Conservation (phyloP, 371 early-diverging fungal species). For the Saksenaea oblongispora region DNA sequence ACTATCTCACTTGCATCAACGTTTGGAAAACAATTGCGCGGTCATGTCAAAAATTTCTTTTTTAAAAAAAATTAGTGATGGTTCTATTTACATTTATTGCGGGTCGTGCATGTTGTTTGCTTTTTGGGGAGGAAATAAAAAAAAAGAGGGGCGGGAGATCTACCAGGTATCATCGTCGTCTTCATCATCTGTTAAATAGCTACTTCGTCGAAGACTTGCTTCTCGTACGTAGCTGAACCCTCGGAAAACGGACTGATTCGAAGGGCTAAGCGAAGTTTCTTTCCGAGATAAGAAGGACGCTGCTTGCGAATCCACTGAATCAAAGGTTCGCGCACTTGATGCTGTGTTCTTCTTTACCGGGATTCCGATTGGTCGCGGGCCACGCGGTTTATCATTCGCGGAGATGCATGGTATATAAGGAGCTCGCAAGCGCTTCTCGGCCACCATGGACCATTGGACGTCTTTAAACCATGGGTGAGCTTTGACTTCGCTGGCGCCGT, state of each 20-base stretch:
- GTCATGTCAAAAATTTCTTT: not conserved
- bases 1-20: no score
- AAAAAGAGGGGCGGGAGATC: not conserved
- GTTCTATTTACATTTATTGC: not conserved
- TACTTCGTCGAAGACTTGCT: conserved; percentile 18
- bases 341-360: conserved; percentile 3
- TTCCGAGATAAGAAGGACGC: conserved; percentile 14
- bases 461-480: conserved; percentile 76
- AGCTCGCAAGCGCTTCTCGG: conserved; percentile 60
- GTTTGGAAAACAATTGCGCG: no score
- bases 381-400: conserved; percentile 3
- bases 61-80: not conserved
- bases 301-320: conserved; percentile 4
- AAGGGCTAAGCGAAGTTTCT: conserved; percentile 16
- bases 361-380: conserved; percentile 1
- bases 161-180: conserved; percentile 20
- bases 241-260: conserved; percentile 33
- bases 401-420: conserved; percentile 52
- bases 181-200: conserved; percentile 17
- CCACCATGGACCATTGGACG: conserved; percentile 70
- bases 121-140: not conserved
- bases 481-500: conserved; percentile 64
- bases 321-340: not conserved
- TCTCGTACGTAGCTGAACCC: conserved; percentile 40
- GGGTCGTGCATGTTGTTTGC: not conserved